Conservation (phyloP, 345 rosid species). For the Pugionium cornutum region DNA sequence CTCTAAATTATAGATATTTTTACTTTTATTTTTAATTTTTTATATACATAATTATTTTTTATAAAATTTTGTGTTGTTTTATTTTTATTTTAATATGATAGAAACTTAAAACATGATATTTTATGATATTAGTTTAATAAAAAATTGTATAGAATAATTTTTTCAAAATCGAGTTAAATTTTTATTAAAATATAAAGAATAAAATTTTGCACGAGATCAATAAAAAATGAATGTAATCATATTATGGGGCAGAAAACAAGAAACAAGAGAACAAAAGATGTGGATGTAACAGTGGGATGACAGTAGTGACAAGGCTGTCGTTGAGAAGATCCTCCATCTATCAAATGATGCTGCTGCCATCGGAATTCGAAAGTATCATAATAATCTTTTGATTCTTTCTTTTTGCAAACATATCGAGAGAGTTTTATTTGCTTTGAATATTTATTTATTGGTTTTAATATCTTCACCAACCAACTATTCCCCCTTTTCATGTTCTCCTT, state of each 20-base stretch:
- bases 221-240: no score
- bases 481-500: neutral
- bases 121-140: no score
- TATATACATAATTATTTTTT: no score
- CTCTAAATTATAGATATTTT: no score
- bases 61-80: no score
- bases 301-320: conserved; percentile 37
- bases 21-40: no score
- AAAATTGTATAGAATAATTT: no score
- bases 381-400: conserved; percentile 9
- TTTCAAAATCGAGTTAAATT: neutral
- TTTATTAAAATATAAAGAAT: no score
- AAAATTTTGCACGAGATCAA: neutral
- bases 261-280: conserved; percentile 32
- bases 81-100: no score
- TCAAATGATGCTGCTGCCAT: conserved; percentile 23
- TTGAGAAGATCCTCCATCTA: conserved; percentile 18
- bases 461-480: conserved; percentile 18
- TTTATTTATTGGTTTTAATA: neutral
- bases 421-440: neutral
- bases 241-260: conserved; percentile 13
- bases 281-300: conserved; percentile 30
- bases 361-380: neutral
- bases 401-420: neutral
- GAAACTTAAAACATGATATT: no score